Conservation (phyloP, 2,329 filamentous ascomycete genomes). For the Arthroderma sp. region DNA sequence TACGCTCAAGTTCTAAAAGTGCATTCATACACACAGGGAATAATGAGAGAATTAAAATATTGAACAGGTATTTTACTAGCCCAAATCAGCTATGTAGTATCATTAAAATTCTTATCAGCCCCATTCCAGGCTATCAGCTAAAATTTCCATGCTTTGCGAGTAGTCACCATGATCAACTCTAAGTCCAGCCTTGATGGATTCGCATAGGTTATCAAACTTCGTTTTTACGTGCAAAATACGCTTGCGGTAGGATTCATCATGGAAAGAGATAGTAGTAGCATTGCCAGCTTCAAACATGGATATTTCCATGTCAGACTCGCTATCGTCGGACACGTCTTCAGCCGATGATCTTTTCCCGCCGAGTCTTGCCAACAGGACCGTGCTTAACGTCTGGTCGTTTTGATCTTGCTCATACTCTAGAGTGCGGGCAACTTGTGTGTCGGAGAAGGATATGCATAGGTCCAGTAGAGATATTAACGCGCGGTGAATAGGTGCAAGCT, state of each 20-base stretch:
- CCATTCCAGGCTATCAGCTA: conserved; percentile 66
- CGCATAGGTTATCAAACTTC: conserved; percentile 53
- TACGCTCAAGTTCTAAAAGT: neutral
- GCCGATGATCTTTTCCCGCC: conserved; percentile 14
- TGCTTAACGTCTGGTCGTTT: conserved; percentile 19
- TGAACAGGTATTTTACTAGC: neutral
- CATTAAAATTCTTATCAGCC: conserved; percentile 13
- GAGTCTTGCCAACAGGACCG: conserved; percentile 12
- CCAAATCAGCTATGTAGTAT: neutral
- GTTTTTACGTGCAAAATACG: conserved; percentile 46
- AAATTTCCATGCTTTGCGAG: conserved; percentile 60
- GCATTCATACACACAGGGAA: neutral
- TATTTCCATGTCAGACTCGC: conserved; percentile 21
- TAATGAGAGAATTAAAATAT: neutral
- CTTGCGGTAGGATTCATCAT: conserved; percentile 38
- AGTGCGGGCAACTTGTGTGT: conserved; percentile 39
- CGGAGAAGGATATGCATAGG: conserved; percentile 57
- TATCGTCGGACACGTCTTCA: conserved; percentile 18
- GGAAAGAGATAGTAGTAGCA: conserved; percentile 29
- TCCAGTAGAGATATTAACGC: conserved; percentile 67
- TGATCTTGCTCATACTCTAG: conserved; percentile 29
- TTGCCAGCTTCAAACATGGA: conserved; percentile 30
- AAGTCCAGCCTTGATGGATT: conserved; percentile 61
- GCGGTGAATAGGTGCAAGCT: conserved; percentile 58
- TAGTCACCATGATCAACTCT: conserved; percentile 64